phyloP scores from a whole-genome alignment of 768 basidiomycete genomes.

The Boletus coccyginus region DNA sequence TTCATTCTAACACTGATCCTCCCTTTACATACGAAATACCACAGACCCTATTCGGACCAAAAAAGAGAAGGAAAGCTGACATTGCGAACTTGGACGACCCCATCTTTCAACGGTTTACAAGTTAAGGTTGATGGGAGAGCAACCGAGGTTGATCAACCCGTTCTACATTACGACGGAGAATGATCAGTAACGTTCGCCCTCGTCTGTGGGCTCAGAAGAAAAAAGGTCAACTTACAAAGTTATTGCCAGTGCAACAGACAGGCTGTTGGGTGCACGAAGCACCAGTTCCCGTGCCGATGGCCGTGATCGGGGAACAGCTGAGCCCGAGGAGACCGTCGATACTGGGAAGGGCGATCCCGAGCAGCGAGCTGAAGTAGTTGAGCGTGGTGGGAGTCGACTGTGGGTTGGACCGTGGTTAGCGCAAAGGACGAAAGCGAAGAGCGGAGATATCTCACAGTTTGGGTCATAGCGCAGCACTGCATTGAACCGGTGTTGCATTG shows the following conservation, averaged over 20 bases:
- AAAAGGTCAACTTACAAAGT: not conserved
- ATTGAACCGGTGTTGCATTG: too few species aligned
- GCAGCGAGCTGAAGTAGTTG: not conserved
- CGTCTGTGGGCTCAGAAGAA: not conserved
- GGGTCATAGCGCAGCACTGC: not conserved
- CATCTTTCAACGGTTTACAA: too few species aligned
- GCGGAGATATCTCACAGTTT: not conserved
- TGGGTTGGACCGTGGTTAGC: not conserved
- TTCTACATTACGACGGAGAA: not conserved
- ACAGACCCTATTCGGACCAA: too few species aligned
- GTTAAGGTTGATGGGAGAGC: slow-evolving; percentile 4
- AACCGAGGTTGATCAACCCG: slow-evolving; percentile 13
- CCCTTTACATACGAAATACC: too few species aligned
- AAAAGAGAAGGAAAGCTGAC: too few species aligned
- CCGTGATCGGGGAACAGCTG: slow-evolving; percentile 5
- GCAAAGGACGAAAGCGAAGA: too few species aligned
- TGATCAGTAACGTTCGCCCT: too few species aligned
- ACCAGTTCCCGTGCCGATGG: not conserved
- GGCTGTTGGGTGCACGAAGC: not conserved
- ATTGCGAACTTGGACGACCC: too few species aligned
- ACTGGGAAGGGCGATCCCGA: not conserved
- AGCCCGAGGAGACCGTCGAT: not conserved
- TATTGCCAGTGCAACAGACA: not conserved
- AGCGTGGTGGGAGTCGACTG: not conserved
- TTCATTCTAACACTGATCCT: too few species aligned